Evolutionary conservation across 768 basidiomycete species (phyloP).

Genomic region (Galerina sulciceps): DNA sequence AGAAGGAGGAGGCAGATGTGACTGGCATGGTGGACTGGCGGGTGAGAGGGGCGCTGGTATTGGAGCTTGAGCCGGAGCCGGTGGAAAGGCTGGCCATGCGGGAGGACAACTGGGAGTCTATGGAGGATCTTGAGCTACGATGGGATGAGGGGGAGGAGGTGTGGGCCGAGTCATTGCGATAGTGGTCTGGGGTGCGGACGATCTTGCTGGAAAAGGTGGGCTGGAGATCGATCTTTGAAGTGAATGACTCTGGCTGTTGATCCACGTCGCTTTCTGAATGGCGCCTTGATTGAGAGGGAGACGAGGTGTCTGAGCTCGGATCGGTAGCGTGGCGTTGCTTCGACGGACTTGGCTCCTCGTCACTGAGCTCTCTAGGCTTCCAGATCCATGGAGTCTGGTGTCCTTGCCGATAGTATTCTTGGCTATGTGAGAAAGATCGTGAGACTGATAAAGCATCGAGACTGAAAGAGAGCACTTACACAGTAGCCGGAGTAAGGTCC

Average conservation of each 20-base stretch:
- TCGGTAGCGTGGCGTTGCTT: not conserved
- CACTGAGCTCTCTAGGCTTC: slow-evolving; percentile 55
- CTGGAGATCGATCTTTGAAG: slow-evolving; percentile 53
- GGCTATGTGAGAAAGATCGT: slow-evolving; percentile 22
- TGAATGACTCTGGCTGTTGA: slow-evolving; percentile 48
- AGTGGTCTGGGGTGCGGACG: slow-evolving; percentile 71
- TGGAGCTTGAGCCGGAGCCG: slow-evolving; percentile 11
- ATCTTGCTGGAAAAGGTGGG: slow-evolving; percentile 73
- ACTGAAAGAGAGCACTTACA: slow-evolving; percentile 43
- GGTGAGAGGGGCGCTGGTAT: slow-evolving; percentile 21
- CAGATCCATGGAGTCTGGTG: slow-evolving; percentile 75
- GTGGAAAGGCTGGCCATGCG: slow-evolving; percentile 24
- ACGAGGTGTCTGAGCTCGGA: not conserved
- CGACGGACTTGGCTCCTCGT: slow-evolving; percentile 17
- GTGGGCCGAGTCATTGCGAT: slow-evolving; percentile 29
- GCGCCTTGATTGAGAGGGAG: slow-evolving; percentile 9
- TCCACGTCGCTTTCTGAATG: slow-evolving; percentile 7
- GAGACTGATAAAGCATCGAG: not conserved
- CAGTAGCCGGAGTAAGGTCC: slow-evolving; percentile 57
- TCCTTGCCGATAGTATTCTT: slow-evolving; percentile 35
- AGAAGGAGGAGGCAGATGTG: slow-evolving; percentile 14
- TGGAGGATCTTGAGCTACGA: slow-evolving; percentile 18
- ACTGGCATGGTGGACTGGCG: slow-evolving; percentile 40
- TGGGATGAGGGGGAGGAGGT: slow-evolving; percentile 13
- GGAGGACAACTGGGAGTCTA: slow-evolving; percentile 19